Conservation (phyloP, 805 yeast genomes). For the Yamadazyma tumulicola region DNA sequence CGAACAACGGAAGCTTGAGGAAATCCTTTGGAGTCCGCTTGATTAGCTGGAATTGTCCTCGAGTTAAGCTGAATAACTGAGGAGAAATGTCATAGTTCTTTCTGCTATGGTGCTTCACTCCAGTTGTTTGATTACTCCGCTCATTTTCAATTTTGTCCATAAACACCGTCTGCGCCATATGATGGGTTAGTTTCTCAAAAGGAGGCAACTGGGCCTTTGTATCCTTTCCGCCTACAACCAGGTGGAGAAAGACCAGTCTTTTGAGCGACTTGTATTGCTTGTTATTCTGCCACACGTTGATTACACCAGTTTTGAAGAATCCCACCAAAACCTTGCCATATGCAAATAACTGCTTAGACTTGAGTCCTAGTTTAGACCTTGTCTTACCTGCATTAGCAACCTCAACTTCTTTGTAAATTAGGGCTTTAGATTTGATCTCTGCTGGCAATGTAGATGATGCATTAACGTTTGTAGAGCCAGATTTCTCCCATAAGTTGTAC, state of each 20-base stretch:
- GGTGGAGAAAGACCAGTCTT: conserved; percentile 1
- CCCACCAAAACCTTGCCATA: conserved; percentile 44
- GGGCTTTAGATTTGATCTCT: conserved; percentile 22
- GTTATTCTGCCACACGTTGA: conserved; percentile 49
- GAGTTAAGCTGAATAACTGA: conserved; percentile 35
- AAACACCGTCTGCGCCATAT: conserved; percentile 33
- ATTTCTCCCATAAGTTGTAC: conserved; percentile 10
- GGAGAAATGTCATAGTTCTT: background rate
- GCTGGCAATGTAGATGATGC: conserved; percentile 30
- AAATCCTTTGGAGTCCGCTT: conserved; percentile 50
- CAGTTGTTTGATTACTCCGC: conserved; percentile 13
- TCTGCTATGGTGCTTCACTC: conserved; percentile 1
- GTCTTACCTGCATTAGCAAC: conserved; percentile 15
- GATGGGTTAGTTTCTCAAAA: conserved; percentile 32
- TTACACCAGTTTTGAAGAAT: conserved; percentile 58
- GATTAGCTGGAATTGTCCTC: conserved; percentile 50
- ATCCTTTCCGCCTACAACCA: conserved; percentile 18
- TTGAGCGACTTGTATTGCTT: conserved; percentile 16
- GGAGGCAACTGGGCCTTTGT: conserved; percentile 26
- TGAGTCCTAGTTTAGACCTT: conserved; percentile 16
- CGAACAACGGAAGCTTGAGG: conserved; percentile 51
- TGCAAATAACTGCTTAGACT: conserved; percentile 36
- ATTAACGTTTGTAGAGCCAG: conserved; percentile 17
- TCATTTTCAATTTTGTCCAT: conserved; percentile 35
- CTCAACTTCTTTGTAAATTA: conserved; percentile 24